A percentile compares a stretch with the other conserved stretches of the same genome.
phyloP scores from a whole-genome alignment of 164 flowering plant species.

The Stephania japonica region DNA sequence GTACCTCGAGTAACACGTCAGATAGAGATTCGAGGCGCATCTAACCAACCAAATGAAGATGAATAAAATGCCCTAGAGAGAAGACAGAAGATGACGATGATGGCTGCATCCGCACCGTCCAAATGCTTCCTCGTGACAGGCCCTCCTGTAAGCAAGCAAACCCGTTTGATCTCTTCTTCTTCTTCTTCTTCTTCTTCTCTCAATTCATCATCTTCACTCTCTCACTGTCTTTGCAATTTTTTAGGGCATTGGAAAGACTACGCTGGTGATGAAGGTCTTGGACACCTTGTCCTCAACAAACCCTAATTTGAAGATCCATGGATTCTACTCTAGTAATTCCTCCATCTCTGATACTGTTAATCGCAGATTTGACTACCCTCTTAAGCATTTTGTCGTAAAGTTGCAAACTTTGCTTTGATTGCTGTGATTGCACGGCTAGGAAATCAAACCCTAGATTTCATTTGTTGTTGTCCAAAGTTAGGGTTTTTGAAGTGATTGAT shows the following conservation, averaged over 20 bases:
- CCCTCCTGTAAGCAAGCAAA: constrained; percentile 9
- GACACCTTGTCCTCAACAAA: constrained; percentile 46
- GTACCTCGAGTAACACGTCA: too few relatives aligned
- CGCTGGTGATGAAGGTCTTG: constrained; percentile 55
- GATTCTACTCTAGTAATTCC: constrained; percentile 69
- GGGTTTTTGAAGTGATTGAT: neutral
- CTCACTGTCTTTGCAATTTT: neutral
- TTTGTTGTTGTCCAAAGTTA: too few relatives aligned
- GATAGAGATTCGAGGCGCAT: too few relatives aligned
- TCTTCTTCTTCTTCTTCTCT: neutral
- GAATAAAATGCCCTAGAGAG: too few relatives aligned
- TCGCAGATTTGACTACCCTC: neutral
- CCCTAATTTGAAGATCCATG: constrained; percentile 61
- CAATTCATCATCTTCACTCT: neutral
- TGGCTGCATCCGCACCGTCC: constrained; percentile 7
- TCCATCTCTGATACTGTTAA: neutral
- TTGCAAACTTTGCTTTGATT: neutral
- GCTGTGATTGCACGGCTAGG: neutral
- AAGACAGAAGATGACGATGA: too few relatives aligned
- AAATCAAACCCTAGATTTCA: neutral
- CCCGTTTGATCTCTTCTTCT: neutral
- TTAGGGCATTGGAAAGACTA: constrained; percentile 82
- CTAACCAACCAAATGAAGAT: too few relatives aligned
- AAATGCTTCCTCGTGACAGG: constrained; percentile 18
- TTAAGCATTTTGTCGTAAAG: neutral